Evolutionary conservation across 2,329 filamentous ascomycete species (phyloP), one percentile per base, ranked within the genome.

Genomic region (Curvularia sp.): DNA sequence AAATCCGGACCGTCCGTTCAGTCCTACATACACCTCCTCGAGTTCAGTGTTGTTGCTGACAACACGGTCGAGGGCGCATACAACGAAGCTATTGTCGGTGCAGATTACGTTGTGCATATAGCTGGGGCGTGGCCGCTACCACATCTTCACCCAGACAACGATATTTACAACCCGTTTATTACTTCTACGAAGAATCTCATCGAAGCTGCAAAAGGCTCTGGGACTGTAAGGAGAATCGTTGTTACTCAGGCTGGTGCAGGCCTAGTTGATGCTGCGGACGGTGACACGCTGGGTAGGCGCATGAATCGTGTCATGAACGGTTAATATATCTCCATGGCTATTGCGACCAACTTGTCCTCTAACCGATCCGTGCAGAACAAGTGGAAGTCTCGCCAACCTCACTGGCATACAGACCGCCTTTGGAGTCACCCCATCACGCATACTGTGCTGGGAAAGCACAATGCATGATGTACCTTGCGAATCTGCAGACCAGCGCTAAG

Each of bases 181-280:
- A 69, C 69, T 7, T 74, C 70, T 1, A 75, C 72, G 50, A 69
- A 66, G 7, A 69, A 69, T 41, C 55, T 76, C 12, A 54, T 75
- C 5, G 60, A 63, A 1, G 71, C 73, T n/a, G 68, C 70, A 0
- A 47, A 69, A 3, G 66, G 67, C 6, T 63, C 66, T 4, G 60
- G 59, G 4, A 72, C 69, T 1, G 67, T 75, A 1, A 67, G 55
- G 18, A 63, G 73, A 1, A 57, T 75, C 2, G 72, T 75, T 0
- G 72, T 76, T 47, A 75, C 74, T 0, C 73, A 76, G 59, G 73
- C 74, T 2, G 74, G 72, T 4, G 74, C 74, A 9, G 73, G 66
- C 0, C 59, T 76, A 2, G 68, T 75, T 7, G 68, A 71, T 49
- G 69, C 71, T 6, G 68, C 73, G 50, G 68, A 72, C n/a, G 72